Evolutionary conservation across 2,329 filamentous ascomycete species (phyloP).

Genomic region (Amauroascus niger): DNA sequence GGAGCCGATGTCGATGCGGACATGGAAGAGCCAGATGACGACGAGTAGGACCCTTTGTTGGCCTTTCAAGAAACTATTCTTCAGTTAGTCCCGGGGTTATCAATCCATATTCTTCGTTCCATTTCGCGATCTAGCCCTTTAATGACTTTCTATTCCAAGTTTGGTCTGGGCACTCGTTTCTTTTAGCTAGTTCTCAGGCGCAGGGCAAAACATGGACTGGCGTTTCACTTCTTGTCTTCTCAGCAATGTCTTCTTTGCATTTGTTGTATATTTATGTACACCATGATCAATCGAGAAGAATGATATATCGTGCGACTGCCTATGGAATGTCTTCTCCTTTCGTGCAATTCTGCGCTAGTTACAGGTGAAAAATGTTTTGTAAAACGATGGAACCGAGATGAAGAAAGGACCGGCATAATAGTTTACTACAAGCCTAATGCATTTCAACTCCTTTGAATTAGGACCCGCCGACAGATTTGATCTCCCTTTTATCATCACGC

Average conservation of each 20-base stretch:
- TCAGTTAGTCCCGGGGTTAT: too few species aligned
- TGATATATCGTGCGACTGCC: neutral
- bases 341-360: too few species aligned
- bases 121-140: neutral
- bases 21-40: constrained; percentile 30
- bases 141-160: neutral
- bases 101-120: neutral
- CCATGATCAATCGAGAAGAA: constrained; percentile 1
- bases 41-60: constrained; percentile 7
- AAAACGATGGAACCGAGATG: too few species aligned
- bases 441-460: too few species aligned
- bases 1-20: constrained; percentile 25
- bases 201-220: constrained; percentile 7
- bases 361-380: too few species aligned
- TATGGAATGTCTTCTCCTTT: too few species aligned
- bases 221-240: constrained; percentile 2
- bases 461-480: too few species aligned
- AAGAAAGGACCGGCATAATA: too few species aligned
- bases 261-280: constrained; percentile 2
- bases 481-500: too few species aligned
- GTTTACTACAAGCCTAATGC: too few species aligned
- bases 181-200: neutral
- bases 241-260: neutral
- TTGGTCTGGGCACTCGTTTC: neutral
- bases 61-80: neutral